phyloP scores from a whole-genome alignment of 2,329 filamentous ascomycete genomes.

The Cucurbitaria berberidis region DNA sequence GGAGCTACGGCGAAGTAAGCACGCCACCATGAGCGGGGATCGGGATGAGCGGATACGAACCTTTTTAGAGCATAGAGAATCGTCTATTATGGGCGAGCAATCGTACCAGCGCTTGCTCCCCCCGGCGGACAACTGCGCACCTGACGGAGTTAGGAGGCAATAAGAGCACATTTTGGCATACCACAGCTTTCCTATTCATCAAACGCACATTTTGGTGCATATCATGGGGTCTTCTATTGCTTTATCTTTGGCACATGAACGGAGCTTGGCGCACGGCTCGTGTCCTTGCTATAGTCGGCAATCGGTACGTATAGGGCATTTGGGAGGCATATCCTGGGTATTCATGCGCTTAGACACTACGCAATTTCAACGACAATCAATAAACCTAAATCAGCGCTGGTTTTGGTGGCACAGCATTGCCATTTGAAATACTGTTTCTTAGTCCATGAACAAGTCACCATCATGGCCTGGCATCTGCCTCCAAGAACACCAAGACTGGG shows the following conservation, averaged over 20 bases:
- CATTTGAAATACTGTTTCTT: background rate
- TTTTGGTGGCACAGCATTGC: background rate
- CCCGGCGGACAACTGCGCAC: conserved; percentile 54
- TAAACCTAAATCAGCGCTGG: background rate
- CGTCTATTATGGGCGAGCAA: conserved; percentile 51
- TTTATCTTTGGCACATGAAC: conserved; percentile 9
- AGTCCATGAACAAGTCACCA: background rate
- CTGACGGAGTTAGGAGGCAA: conserved; percentile 48
- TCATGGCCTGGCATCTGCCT: background rate
- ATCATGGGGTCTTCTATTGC: conserved; percentile 8
- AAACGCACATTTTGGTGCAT: conserved; percentile 17
- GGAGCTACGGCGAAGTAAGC: conserved; percentile 63
- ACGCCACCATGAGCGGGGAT: conserved; percentile 58
- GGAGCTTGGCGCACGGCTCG: conserved; percentile 27
- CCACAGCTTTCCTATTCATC: conserved; percentile 7
- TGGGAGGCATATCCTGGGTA: conserved; percentile 18
- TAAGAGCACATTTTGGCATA: conserved; percentile 21
- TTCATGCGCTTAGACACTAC: conserved; percentile 33
- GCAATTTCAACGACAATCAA: conserved; percentile 25
- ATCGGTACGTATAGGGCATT: conserved; percentile 15
- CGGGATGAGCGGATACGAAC: conserved; percentile 68
- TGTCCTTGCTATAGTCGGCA: conserved; percentile 27
- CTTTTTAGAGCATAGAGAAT: conserved; percentile 68
- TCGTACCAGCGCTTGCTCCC: conserved; percentile 55
- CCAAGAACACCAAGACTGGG: background rate